These are phyloP conservation scores for Posidonia oceanica DNA, from an alignment of 116 monocot genomes.

Conservation along the genomic window DNA sequence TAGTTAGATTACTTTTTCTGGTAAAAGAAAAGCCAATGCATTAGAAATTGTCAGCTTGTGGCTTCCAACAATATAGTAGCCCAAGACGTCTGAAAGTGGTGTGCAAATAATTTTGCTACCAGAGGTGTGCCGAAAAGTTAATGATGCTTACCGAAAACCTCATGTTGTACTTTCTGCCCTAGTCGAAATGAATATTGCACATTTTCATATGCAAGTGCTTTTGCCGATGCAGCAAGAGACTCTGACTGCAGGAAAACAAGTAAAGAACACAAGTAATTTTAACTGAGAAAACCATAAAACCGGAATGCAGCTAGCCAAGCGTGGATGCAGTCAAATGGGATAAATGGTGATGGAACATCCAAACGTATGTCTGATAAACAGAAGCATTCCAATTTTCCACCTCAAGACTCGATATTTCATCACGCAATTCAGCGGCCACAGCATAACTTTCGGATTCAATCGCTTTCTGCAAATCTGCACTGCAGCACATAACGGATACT, in stretches of 20 bases:
- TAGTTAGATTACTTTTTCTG: no score
- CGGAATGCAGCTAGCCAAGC: background rate
- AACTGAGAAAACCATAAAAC: background rate
- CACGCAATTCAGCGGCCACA: conserved; percentile 68
- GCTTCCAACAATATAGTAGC: no score
- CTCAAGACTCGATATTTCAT: conserved; percentile 80
- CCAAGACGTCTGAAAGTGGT: no score
- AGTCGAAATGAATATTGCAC: conserved; percentile 77
- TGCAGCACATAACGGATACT: conserved; percentile 19
- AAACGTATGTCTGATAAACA: background rate
- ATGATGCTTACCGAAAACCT: conserved; percentile 49
- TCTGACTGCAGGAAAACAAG: conserved; percentile 39
- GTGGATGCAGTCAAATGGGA: background rate
- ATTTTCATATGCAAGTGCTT: conserved; percentile 74
- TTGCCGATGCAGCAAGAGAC: conserved; percentile 83
- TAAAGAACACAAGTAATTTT: background rate
- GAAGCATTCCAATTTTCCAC: conserved; percentile 10
- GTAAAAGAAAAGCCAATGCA: no score
- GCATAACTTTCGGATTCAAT: conserved; percentile 71
- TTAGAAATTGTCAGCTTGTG: no score
- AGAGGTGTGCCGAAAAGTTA: no score
- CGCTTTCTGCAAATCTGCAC: conserved; percentile 84
- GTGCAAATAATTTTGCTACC: no score
- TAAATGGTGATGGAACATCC: background rate
- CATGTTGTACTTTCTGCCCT: conserved; percentile 82